Percentiles rank a stretch among this genome's conserved stretches.
Conservation (phyloP, 441 rosid species). For the Erodium moschatum region DNA sequence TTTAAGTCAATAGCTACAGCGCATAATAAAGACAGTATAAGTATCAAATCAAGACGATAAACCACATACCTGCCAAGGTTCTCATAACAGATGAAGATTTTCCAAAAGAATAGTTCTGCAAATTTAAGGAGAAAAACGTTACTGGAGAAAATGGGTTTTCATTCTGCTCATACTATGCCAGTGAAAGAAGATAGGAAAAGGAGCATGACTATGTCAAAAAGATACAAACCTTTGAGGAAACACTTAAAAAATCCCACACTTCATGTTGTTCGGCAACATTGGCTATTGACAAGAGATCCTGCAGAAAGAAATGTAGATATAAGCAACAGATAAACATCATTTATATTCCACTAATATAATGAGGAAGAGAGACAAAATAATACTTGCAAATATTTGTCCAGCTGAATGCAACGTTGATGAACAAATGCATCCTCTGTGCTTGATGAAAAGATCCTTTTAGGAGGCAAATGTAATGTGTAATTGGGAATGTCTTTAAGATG, state of each 20-base stretch:
- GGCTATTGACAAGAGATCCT: conserved; percentile 94
- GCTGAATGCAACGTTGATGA: conserved; percentile 95
- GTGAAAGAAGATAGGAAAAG: background rate
- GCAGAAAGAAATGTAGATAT: conserved; percentile 23
- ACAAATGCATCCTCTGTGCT: conserved; percentile 97
- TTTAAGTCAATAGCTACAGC: background rate
- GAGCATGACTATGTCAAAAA: conserved; percentile 4
- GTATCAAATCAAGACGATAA: conserved; percentile 15
- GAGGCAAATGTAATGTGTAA: conserved; percentile 89
- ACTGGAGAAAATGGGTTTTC: conserved; percentile 19
- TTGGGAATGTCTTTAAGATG: conserved; percentile 93
- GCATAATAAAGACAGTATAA: conserved; percentile 12
- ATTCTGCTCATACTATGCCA: conserved; percentile 2
- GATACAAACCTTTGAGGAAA: conserved; percentile 62
- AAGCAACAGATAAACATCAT: conserved; percentile 16
- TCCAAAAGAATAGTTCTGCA: conserved; percentile 88
- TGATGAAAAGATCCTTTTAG: conserved; percentile 98
- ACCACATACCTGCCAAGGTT: conserved; percentile 72
- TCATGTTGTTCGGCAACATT: conserved; percentile 98
- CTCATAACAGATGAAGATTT: conserved; percentile 84
- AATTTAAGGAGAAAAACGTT: conserved; percentile 14
- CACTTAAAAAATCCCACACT: conserved; percentile 97
- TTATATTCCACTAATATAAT: conserved; percentile 12
- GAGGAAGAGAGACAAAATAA: conserved; percentile 18
- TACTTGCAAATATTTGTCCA: conserved; percentile 88